These are phyloP conservation scores for Cercospora janseana DNA, from an alignment of 2,329 filamentous ascomycete species.

Conservation along the genomic window DNA sequence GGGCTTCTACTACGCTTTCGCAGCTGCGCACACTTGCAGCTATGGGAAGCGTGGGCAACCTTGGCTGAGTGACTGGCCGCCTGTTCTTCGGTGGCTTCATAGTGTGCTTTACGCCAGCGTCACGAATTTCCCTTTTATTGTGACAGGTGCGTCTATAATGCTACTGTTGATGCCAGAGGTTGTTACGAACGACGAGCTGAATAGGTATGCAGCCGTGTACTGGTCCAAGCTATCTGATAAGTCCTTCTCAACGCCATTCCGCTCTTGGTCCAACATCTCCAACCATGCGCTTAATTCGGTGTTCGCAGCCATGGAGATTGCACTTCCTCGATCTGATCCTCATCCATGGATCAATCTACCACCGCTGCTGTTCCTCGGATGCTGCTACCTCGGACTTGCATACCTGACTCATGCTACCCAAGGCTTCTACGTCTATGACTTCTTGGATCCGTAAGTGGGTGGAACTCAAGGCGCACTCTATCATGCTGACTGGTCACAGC, in stretches of 20 bases:
- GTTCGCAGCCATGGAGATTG: conserved; percentile 74
- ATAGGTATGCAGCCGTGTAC: conserved; percentile 40
- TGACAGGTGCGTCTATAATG: conserved; percentile 42
- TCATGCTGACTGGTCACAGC: neutral
- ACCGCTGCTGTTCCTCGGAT: conserved; percentile 67
- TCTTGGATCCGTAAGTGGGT: conserved; percentile 60
- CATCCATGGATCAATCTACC: conserved; percentile 65
- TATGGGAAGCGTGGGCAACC: conserved; percentile 52
- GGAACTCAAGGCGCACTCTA: neutral
- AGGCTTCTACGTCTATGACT: conserved; percentile 73
- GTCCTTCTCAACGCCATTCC: conserved; percentile 39
- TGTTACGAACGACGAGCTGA: neutral
- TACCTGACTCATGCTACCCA: conserved; percentile 70
- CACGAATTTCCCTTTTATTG: conserved; percentile 45
- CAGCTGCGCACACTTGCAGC: conserved; percentile 65
- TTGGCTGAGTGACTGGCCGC: conserved; percentile 41
- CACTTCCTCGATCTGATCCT: conserved; percentile 64
- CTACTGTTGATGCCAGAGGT: neutral
- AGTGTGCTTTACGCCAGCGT: conserved; percentile 45
- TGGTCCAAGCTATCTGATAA: conserved; percentile 42
- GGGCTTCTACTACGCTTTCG: conserved; percentile 71
- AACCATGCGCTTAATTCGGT: conserved; percentile 71
- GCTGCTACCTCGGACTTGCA: conserved; percentile 69
- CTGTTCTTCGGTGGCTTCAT: conserved; percentile 40
- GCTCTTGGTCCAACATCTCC: conserved; percentile 61